Base-by-base conservation (phyloP, 352 stramenopile genomes). In the Phytophthora nicotianae region DNA sequence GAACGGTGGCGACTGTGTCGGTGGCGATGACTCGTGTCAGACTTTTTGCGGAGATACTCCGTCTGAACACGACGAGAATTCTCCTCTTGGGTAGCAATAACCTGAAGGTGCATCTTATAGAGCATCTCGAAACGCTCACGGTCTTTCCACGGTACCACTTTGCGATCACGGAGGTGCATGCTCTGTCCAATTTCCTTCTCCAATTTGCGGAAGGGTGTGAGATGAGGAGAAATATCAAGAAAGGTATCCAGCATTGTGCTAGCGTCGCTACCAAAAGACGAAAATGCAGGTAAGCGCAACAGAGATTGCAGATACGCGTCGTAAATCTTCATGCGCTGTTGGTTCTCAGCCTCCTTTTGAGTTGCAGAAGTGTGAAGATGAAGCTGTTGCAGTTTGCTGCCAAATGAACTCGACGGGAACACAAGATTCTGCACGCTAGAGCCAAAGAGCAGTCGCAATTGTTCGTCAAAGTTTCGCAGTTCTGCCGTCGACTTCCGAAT, bases 241-340 rank as follows among this genome's bases (percentile, higher is more conserved):
- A 94, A 94, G 2, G 65, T 69, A 63, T 92, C 74, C 4, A 94
- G 68, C 70, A 91, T 78, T 16, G 74, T 66, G 41, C 72, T 75
- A 3, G 43, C 79, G 24, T 90, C 78, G 46, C 74, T 89, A 6
- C 75, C 76, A 60, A 89, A 83, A 11, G 56, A 63, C 4, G 77
- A 87, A n/a, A 94, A 78, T 14, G 60, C 59, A 5, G 77, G 73
- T 8, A 89, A 59, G 10, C 57, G 61, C 32, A 92, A 60, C 21
- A 92, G 48, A 24, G 76, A 47, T 41, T 89, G 76, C 21, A 87
- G 21, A 61, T 89, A 92, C 14, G 41, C 37, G 50, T 91, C 70
- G 16, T 76, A 80, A 13, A 65, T 26, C 20, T 57, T 27, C 13
- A 81, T 70, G 14, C 75, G 79, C 9, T 79, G 70, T 45, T 77